Base-by-base conservation (phyloP, 805 yeast species). In the Kodamaea sagamina region DNA sequence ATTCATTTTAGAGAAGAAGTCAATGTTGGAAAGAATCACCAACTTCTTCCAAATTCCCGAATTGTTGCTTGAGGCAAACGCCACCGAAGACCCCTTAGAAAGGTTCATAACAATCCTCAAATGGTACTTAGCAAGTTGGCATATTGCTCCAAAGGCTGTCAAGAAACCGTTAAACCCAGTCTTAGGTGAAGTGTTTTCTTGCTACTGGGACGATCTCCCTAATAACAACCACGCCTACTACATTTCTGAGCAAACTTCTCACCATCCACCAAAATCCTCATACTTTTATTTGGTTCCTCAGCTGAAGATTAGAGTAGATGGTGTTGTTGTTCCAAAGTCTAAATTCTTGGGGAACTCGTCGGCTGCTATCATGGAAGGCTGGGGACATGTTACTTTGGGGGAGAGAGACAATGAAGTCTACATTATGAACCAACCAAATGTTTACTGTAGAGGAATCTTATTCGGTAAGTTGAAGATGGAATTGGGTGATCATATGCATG, bases 41-140 rank as follows among this genome's bases (percentile, higher is more conserved):
- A 93, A 93, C 62, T 86, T 82, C 59, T 75, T 87, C 46, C 84
- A 84, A 57, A 89, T 82, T 50, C 97, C 97, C 0, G 79, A 82
- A 27, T 67, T 89, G 24, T 63, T 90, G 31, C 58, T 89, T 5
- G 75, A 77, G 17, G 97, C 97, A 0, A 84, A 84, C 50, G 55
- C 57, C 2, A 67, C 76, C 2, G 59, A 62, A 2, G 86, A 86
- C 50, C 81, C 82, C 2, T 55, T 84, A 16, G 73, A 79, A 44
- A 76, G 98, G 45, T 90, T 93, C 54, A 58, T 88, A 5, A 68
- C 78, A 34, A 83, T 92, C 6, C 82, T 86, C 16, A 80, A 81
- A 57, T 92, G 97, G 96, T 93, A 93, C 62, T 73, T 93, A 63
- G 79, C 97, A 3, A 89, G 95, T 37, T 93, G 98, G 98, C 97